Evolutionary conservation across 2,329 filamentous ascomycete species (phyloP), one percentile per base, ranked within the genome.

Genomic region (Ophiocordyceps camponoti-leonardi): DNA sequence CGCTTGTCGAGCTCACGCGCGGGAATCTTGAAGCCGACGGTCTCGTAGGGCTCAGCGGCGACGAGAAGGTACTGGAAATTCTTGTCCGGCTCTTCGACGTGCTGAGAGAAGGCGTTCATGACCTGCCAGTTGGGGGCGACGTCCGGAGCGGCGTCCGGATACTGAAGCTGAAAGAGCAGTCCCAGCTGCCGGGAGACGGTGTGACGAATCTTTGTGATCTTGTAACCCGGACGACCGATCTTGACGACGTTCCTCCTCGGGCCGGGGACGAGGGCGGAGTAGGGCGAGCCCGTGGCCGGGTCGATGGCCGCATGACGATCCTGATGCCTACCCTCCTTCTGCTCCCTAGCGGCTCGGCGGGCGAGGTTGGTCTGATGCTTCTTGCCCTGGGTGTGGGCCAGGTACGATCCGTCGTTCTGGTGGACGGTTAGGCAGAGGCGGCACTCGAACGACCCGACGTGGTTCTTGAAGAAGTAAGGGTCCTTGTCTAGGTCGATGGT

Each of bases 391-490:
- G 92, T 98, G 67, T 98, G 92, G 1, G 92, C 92, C 53, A 98
- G 86, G 66, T 98, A 98, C 43, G 88, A 95, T 51, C 92, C 92
- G 68, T 98, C 92, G 63, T 98, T 98, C 60, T 98, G 92, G 72
- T 98, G 92, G 5, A 96, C 90, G 0, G 92, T 98, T 23, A 98
- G 72, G 60, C 92, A 98, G 39, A 98, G 82, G 28, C 92, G 85
- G 64, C 92, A 98, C 66, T 98, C 92, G 66, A 95, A 98, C 58
- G 83, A 92, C 59, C 92, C 92, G 56, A 96, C 86, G 66, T 98
- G 90, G 72, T 98, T 98, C 65, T 94, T 94, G 81, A 98, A 98
- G 72, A 96, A 95, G 76, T 96, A 98, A 0, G 92, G 92, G 68
- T 98, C 92, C 68, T 95, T 96, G 68, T 96, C 92, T 51, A 96